Conservation (phyloP, 257 asterid genomes). For the Salvia miltiorrhiza region DNA sequence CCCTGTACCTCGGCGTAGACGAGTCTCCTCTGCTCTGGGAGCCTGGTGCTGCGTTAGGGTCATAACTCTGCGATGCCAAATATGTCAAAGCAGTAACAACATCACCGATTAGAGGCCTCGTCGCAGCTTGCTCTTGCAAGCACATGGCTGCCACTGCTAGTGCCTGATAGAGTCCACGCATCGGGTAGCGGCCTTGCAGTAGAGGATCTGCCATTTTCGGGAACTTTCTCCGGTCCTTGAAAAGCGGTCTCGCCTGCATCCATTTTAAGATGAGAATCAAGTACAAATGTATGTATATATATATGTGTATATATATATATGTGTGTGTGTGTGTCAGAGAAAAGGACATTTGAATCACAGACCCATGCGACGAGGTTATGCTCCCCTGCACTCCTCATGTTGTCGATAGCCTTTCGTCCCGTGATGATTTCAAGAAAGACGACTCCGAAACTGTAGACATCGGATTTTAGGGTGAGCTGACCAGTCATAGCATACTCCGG, state of each 20-base stretch:
- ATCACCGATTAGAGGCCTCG: constrained; percentile 84
- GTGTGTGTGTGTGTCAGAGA: too few relatives aligned
- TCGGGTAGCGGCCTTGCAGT: constrained; percentile 79
- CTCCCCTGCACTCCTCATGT: constrained; percentile 55
- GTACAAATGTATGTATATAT: too few relatives aligned
- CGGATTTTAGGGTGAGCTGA: constrained; percentile 81
- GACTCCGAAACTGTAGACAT: constrained; percentile 86
- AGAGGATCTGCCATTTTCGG: constrained; percentile 92
- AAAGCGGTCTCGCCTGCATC: constrained; percentile 80
- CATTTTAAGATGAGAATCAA: neutral
- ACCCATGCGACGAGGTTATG: constrained; percentile 94
- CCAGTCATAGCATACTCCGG: constrained; percentile 98
- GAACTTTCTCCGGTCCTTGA: constrained; percentile 80
- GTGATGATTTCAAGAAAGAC: constrained; percentile 89
- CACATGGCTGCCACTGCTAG: constrained; percentile 98
- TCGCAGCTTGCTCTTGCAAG: constrained; percentile 92
- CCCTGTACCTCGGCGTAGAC: constrained; percentile 55
- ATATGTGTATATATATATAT: too few relatives aligned
- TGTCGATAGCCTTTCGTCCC: constrained; percentile 88
- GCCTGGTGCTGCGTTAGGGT: constrained; percentile 49
- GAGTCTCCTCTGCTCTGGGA: constrained; percentile 41
- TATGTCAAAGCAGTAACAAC: constrained; percentile 84
- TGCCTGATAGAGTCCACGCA: constrained; percentile 87
- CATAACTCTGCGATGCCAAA: constrained; percentile 75
- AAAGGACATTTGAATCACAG: constrained; percentile 8